Base-by-base conservation (phyloP, 257 asterid genomes). In the Dorcoceras hygrometricum region DNA sequence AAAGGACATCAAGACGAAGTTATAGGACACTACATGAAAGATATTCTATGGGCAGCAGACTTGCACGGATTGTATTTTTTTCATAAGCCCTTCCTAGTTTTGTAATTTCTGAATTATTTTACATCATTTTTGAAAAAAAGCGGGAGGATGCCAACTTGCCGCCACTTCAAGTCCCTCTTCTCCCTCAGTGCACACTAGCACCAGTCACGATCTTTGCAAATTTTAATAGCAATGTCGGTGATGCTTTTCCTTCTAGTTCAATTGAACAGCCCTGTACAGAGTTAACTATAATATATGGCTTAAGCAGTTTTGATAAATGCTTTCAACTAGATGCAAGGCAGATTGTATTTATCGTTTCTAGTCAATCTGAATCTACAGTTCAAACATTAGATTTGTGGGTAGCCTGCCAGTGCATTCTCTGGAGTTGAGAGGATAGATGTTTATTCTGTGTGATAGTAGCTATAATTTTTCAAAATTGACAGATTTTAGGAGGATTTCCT, bases 311-410 rank as follows among this genome's bases (percentile, higher is more conserved):
- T 50, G 20, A 61, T 31, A 26, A 34, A 20, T 43, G 57, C 36
- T 62, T 57, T 67, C 66, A 54, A 59, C 36, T 61, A 6, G 68
- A 67, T 23, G 28, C 39, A 3, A 43, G 20, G 59, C 22, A 24
- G 39, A 48, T 26, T 50, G 61, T 68, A 23, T 60, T 26, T 51
- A 54, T 73, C 53, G 53, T 32, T 57, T 36, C 28, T 66, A 32
- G 53, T 46, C 54, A 16, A 46, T 46, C 54, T 18, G 54, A 5
- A 18, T 18, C 54, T 3, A 4, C 16, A 46, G 54, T 46, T 46
- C 22, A 46, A 46, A 46, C 54, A 16, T 46, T 18, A 12, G 19
- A 43, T 4, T 11, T 10, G 0, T 1, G 51, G 0, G 5, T 12
- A 39, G 5, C n/a, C 51, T 39, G 51, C 51, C 48, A 36, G 48